A percentile compares a stretch with the other conserved stretches of the same genome.
These are phyloP conservation scores for Globisporangium nagaii DNA, from an alignment of 352 stramenopile genomes.

Conservation along the genomic window DNA sequence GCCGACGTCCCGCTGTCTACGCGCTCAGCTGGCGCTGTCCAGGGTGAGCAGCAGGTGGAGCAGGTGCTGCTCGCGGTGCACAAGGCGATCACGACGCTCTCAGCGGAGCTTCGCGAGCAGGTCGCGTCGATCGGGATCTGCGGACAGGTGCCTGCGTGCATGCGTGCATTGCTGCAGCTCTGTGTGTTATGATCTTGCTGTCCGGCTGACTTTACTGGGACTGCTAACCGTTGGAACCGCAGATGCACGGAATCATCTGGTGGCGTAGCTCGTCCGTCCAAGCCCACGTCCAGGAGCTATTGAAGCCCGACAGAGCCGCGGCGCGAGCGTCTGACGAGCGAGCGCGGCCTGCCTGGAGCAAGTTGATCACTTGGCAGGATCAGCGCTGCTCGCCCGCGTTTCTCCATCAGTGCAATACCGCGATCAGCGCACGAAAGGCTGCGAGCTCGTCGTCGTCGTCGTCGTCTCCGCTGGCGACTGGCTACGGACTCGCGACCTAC, in stretches of 20 bases:
- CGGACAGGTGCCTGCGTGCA: constrained; percentile 52
- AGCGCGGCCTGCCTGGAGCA: constrained; percentile 38
- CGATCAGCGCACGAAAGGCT: constrained; percentile 5
- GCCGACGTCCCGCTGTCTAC: constrained; percentile 19
- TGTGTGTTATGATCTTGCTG: background rate
- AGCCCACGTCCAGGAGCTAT: constrained; percentile 20
- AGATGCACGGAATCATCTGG: constrained; percentile 88
- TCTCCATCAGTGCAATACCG: constrained; percentile 22
- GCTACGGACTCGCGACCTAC: constrained; percentile 70
- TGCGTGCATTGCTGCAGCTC: background rate
- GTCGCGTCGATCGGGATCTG: constrained; percentile 58
- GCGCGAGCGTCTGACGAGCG: background rate
- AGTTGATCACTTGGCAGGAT: constrained; percentile 77
- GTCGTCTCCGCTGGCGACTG: constrained; percentile 37
- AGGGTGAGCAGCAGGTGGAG: constrained; percentile 40
- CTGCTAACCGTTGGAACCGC: too few species aligned
- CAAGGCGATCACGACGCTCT: constrained; percentile 26
- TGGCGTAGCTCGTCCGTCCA: constrained; percentile 48
- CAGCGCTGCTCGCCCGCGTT: constrained; percentile 63
- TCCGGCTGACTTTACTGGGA: too few species aligned
- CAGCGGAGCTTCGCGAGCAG: constrained; percentile 13
- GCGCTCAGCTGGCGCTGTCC: background rate
- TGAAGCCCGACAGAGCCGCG: too few species aligned
- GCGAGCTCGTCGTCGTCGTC: background rate
- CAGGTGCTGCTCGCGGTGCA: constrained; percentile 41